These are phyloP conservation scores for Chlorella sp. DNA, from an alignment of 139 green algal species.

Conservation along the genomic window DNA sequence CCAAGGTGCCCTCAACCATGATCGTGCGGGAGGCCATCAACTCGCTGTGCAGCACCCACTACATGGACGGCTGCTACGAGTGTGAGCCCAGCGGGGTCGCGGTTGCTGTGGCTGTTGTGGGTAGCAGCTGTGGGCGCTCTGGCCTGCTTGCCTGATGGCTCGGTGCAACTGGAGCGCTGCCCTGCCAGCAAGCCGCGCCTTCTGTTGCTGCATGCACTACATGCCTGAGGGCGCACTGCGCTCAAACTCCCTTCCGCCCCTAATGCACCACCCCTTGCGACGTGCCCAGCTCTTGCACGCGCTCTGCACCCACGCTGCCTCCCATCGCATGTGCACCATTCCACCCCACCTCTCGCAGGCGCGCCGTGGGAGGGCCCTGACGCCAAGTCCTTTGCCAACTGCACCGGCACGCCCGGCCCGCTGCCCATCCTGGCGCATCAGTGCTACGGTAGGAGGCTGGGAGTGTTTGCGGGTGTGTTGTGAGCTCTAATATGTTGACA, in stretches of 20 bases:
- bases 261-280: no score
- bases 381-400: neutral
- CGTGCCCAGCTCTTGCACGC: no score
- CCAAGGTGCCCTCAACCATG: neutral
- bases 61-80: neutral
- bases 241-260: no score
- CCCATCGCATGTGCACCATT: no score
- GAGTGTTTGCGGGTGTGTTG: neutral
- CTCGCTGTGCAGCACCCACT: neutral
- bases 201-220: neutral
- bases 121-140: neutral
- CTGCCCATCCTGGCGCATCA: neutral
- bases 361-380: neutral
- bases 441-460: slow-evolving; percentile 2
- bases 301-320: no score
- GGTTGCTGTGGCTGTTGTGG: neutral
- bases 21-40: slow-evolving; percentile 6
- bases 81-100: neutral
- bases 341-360: no score
- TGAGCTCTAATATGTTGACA: no score
- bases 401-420: neutral
- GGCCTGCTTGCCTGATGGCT: neutral
- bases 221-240: neutral
- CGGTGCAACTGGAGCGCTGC: neutral
- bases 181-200: neutral